A percentile compares a stretch with the other conserved stretches of the same genome.
phyloP scores from a whole-genome alignment of 2,329 filamentous ascomycete species.

The Exophiala viscosa region DNA sequence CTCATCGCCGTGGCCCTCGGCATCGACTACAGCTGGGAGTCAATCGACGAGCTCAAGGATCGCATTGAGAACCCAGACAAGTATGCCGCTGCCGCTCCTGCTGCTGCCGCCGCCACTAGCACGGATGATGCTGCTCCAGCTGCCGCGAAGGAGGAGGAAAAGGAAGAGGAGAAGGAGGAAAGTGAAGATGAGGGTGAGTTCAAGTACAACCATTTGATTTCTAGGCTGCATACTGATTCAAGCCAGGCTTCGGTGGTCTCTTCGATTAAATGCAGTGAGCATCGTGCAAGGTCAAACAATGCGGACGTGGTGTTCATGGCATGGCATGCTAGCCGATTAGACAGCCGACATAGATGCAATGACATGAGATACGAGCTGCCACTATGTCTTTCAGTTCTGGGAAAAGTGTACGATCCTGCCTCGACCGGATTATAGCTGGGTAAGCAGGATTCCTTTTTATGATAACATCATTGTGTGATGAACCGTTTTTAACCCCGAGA shows the following conservation, averaged over 20 bases:
- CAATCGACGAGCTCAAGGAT: conserved; percentile 98
- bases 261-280: conserved; percentile 56
- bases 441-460: conserved; percentile 20
- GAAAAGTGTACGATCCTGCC: background rate
- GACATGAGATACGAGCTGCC: conserved; percentile 16
- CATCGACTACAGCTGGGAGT: conserved; percentile 90
- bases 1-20: conserved; percentile 80
- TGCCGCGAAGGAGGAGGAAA: conserved; percentile 54
- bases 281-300: conserved; percentile 30
- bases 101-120: conserved; percentile 51
- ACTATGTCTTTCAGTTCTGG: conserved; percentile 10
- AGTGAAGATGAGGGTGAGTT: conserved; percentile 59
- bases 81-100: conserved; percentile 80
- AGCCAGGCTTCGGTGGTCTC: conserved; percentile 70
- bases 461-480: conserved; percentile 50
- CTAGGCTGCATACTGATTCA: conserved; percentile 43
- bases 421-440: conserved; percentile 11
- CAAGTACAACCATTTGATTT: conserved; percentile 29
- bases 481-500: conserved; percentile 65
- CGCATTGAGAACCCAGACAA: conserved; percentile 98
- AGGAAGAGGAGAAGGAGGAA: conserved; percentile 64
- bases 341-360: conserved; percentile 33
- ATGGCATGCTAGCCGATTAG: conserved; percentile 35
- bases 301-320: conserved; percentile 39
- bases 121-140: conserved; percentile 51